Conservation (phyloP, 345 rosid genomes). For the Eucalyptus marginata region DNA sequence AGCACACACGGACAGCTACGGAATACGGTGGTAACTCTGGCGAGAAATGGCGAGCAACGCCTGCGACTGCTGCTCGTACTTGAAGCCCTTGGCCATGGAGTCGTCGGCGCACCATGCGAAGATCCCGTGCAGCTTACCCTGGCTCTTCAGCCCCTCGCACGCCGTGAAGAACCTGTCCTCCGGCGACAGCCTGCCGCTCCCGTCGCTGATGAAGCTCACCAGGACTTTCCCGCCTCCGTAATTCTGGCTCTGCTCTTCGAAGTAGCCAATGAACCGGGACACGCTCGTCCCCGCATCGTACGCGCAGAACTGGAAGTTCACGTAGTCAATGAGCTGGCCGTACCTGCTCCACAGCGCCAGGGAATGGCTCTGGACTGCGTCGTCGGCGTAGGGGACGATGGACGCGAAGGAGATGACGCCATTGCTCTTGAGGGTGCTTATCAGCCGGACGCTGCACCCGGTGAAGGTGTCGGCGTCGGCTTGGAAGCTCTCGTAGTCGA, state of each 20-base stretch:
- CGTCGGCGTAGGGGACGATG: background rate
- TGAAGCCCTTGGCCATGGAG: slow-evolving; percentile 3
- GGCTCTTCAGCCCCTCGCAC: background rate
- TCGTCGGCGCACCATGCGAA: slow-evolving; percentile 1
- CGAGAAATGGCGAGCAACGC: background rate
- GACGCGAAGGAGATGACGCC: slow-evolving; percentile 1
- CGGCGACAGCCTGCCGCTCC: background rate
- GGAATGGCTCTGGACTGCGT: background rate
- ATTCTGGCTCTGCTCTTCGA: background rate
- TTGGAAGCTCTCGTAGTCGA: slow-evolving; percentile 12
- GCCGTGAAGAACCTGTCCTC: slow-evolving; percentile 1
- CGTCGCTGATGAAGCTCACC: slow-evolving; percentile 1
- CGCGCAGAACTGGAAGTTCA: slow-evolving; percentile 8
- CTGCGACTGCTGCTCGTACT: slow-evolving; percentile 5
- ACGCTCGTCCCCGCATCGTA: slow-evolving; percentile 1
- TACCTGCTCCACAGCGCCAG: slow-evolving; percentile 4
- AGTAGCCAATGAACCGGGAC: background rate
- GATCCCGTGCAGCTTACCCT: background rate
- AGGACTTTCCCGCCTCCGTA: background rate
- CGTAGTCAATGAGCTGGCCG: background rate
- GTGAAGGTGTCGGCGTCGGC: slow-evolving; percentile 12
- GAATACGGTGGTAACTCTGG: background rate
- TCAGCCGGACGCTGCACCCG: slow-evolving; percentile 8
- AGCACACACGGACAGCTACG: background rate
- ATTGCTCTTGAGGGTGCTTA: background rate